Percentiles rank a stretch among this genome's conserved stretches.
These are phyloP conservation scores for Dactylonectria macrodidyma DNA, from an alignment of 2,329 filamentous ascomycete genomes.

Conservation along the genomic window DNA sequence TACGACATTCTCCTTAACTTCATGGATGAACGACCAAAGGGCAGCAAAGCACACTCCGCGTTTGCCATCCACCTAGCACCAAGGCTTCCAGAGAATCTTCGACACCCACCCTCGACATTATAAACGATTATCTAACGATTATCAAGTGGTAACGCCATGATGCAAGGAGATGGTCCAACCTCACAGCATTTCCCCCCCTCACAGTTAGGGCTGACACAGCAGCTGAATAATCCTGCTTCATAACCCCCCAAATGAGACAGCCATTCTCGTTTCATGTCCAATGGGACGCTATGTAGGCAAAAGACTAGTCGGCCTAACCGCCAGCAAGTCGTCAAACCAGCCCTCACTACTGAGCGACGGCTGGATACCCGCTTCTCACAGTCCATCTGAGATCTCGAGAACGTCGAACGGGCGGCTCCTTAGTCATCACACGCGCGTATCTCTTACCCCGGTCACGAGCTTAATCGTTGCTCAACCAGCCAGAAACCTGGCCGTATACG, in stretches of 20 bases:
- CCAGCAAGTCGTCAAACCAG: not conserved
- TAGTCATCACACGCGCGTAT: constrained; percentile 32
- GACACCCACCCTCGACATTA: not conserved
- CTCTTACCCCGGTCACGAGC: not conserved
- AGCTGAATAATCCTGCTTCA: constrained; percentile 23
- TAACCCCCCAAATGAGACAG: not conserved
- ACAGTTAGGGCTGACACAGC: not conserved
- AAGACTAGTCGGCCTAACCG: not conserved
- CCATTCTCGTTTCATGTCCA: not conserved
- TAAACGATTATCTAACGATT: not conserved
- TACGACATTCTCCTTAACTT: not conserved
- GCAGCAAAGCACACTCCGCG: not conserved
- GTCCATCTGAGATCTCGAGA: not conserved
- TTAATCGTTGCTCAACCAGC: not conserved
- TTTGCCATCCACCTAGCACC: not conserved
- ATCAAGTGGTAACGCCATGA: not conserved
- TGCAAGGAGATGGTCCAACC: not conserved
- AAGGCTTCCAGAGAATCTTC: not conserved
- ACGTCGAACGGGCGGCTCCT: constrained; percentile 17
- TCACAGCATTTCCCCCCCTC: too few species aligned
- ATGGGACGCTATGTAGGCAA: not conserved
- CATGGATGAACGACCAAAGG: not conserved
- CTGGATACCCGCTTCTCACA: not conserved
- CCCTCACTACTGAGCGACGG: not conserved
- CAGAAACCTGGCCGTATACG: not conserved